These are phyloP conservation scores for Cyphellophora attinorum DNA, from an alignment of 2,329 filamentous ascomycete species.

Conservation along the genomic window DNA sequence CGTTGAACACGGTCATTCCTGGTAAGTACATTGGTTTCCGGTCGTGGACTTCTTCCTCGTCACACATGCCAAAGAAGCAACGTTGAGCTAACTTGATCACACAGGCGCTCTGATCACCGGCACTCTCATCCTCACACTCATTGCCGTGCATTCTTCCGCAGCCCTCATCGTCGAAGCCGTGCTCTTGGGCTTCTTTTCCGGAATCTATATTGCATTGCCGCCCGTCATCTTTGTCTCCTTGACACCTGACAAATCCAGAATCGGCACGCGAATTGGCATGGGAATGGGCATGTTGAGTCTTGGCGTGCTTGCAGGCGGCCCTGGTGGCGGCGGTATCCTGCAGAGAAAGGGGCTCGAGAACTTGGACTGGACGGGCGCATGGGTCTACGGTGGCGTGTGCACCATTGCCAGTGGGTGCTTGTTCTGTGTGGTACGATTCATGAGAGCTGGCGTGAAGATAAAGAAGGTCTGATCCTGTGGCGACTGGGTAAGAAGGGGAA, in stretches of 20 bases:
- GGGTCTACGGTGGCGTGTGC: not conserved
- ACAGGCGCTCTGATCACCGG: slow-evolving; percentile 6
- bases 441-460: not conserved
- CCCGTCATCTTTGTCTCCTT: slow-evolving; percentile 15
- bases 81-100: no score
- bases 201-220: slow-evolving; percentile 13
- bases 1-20: slow-evolving; percentile 16
- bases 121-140: slow-evolving; percentile 10
- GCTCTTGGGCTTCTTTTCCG: slow-evolving; percentile 18
- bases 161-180: slow-evolving; percentile 15
- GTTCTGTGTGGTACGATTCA: not conserved
- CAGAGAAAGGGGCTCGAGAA: not conserved
- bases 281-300: not conserved
- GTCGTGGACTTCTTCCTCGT: no score
- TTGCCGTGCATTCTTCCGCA: slow-evolving; percentile 9
- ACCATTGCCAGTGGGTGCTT: not conserved
- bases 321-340: not conserved
- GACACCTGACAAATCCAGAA: slow-evolving; percentile 10
- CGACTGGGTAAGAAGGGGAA: no score
- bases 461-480: slow-evolving; percentile 1
- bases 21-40: no score
- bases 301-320: not conserved
- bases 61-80: no score
- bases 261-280: slow-evolving; percentile 15
- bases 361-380: not conserved